Evolutionary conservation across 805 yeast genomes (phyloP).

Genomic region (Yarrowia porcina): DNA sequence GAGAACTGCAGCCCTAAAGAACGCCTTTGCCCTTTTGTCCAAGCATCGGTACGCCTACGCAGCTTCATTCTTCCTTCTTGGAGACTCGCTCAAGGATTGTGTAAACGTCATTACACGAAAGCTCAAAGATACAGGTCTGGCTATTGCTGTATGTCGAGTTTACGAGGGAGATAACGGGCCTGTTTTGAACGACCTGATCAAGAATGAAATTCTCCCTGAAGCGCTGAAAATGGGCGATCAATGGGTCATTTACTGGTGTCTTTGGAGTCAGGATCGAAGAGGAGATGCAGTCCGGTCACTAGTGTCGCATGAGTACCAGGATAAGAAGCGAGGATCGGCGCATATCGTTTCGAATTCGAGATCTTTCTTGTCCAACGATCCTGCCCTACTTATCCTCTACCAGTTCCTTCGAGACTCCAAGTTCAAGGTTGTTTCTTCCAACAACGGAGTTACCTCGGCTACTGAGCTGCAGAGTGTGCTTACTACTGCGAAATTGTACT

Average conservation of each 20-base stretch:
- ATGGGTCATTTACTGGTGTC: slow-evolving; percentile 80
- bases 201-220: slow-evolving; percentile 49
- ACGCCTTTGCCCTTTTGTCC: slow-evolving; percentile 85
- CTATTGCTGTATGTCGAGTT: slow-evolving; percentile 75
- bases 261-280: slow-evolving; percentile 58
- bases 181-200: slow-evolving; percentile 49
- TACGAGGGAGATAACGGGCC: slow-evolving; percentile 63
- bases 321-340: slow-evolving; percentile 10
- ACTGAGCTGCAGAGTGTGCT: slow-evolving; percentile 61
- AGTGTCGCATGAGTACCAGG: slow-evolving; percentile 36
- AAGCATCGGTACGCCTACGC: slow-evolving; percentile 86
- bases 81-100: slow-evolving; percentile 70
- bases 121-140: slow-evolving; percentile 65
- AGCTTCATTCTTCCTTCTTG: slow-evolving; percentile 82
- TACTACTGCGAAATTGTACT: slow-evolving; percentile 63
- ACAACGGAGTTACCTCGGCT: slow-evolving; percentile 48
- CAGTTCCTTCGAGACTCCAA: slow-evolving; percentile 49
- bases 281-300: slow-evolving; percentile 60
- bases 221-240: slow-evolving; percentile 65
- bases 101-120: slow-evolving; percentile 69
- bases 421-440: slow-evolving; percentile 38
- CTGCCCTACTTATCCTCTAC: slow-evolving; percentile 69
- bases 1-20: slow-evolving; percentile 85
- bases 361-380: slow-evolving; percentile 68
- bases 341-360: slow-evolving; percentile 1